Evolutionary conservation across 495 filamentous ascomycete genomes (phyloP).

Genomic region (Thermothielavioides terrestris): DNA sequence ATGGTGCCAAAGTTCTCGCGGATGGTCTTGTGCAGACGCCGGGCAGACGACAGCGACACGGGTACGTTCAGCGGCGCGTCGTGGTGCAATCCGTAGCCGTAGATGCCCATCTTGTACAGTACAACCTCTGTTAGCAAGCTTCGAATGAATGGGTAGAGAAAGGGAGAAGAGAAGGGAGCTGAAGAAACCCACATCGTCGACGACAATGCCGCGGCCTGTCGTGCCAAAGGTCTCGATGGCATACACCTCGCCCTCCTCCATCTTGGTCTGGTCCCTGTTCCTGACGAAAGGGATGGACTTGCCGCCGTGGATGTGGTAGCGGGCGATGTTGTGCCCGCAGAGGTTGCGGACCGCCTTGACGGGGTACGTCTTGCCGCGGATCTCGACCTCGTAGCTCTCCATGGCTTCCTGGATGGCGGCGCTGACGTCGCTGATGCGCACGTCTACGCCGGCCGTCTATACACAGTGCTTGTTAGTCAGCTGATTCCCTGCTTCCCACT

Average conservation of each 20-base stretch:
- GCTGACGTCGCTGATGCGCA: slow-evolving; percentile 67
- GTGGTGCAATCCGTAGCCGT: slow-evolving; percentile 73
- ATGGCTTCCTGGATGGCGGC: slow-evolving; percentile 74
- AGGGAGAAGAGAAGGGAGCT: background rate
- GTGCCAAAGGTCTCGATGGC: slow-evolving; percentile 92
- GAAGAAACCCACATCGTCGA: slow-evolving; percentile 2
- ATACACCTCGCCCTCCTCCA: slow-evolving; percentile 91
- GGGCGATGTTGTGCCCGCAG: slow-evolving; percentile 80
- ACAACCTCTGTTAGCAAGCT: background rate
- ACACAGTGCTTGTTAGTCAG: too few relatives aligned
- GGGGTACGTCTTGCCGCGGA: slow-evolving; percentile 66
- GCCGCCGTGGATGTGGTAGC: slow-evolving; percentile 74
- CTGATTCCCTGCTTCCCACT: too few relatives aligned
- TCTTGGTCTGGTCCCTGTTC: slow-evolving; percentile 67
- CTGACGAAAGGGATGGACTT: slow-evolving; percentile 90
- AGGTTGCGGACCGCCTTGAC: slow-evolving; percentile 82
- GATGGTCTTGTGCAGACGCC: slow-evolving; percentile 73
- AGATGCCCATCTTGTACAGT: slow-evolving; percentile 23
- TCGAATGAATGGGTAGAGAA: background rate
- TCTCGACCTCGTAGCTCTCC: slow-evolving; percentile 80
- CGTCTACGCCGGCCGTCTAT: slow-evolving; percentile 68
- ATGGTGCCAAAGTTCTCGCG: slow-evolving; percentile 87
- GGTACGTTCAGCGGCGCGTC: slow-evolving; percentile 50
- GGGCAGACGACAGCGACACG: slow-evolving; percentile 55
- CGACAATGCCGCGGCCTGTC: slow-evolving; percentile 46